A percentile compares a stretch with the other conserved stretches of the same genome.
Evolutionary conservation across 1,139 yeast genomes (phyloP).

Genomic region (Scheffersomyces titani): DNA sequence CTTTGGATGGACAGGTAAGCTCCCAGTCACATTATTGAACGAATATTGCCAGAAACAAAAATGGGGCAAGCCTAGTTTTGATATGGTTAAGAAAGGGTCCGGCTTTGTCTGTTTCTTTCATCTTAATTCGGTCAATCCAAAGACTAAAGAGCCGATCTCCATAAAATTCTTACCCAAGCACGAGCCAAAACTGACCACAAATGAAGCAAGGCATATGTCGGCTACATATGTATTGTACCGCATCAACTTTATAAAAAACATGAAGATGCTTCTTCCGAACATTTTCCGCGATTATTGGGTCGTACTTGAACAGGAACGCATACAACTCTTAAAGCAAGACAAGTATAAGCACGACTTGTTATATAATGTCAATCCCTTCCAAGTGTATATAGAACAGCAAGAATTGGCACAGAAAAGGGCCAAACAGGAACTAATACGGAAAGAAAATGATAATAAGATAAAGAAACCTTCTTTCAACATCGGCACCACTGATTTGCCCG

Average conservation of each 20-base stretch:
- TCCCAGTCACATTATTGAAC: constrained; percentile 82
- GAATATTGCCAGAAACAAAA: constrained; percentile 87
- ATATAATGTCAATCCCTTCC: constrained; percentile 75
- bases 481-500: constrained; percentile 5
- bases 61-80: constrained; percentile 86
- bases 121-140: constrained; percentile 76
- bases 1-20: constrained; percentile 87
- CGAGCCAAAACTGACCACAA: constrained; percentile 71
- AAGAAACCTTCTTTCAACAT: constrained; percentile 47
- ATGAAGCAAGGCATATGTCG: constrained; percentile 87
- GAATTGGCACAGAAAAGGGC: constrained; percentile 41
- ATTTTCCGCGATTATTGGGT: constrained; percentile 81
- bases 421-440: constrained; percentile 45
- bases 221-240: constrained; percentile 88
- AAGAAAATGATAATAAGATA: constrained; percentile 37
- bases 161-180: constrained; percentile 68
- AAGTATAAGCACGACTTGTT: constrained; percentile 48
- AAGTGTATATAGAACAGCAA: constrained; percentile 54
- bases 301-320: constrained; percentile 62
- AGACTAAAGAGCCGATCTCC: constrained; percentile 65
- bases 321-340: constrained; percentile 43
- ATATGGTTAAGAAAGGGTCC: constrained; percentile 52
- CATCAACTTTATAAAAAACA: constrained; percentile 74
- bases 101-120: constrained; percentile 65
- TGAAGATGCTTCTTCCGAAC: constrained; percentile 85